Base-by-base conservation (phyloP, 331 rosid species). In the Quercus lobata region DNA sequence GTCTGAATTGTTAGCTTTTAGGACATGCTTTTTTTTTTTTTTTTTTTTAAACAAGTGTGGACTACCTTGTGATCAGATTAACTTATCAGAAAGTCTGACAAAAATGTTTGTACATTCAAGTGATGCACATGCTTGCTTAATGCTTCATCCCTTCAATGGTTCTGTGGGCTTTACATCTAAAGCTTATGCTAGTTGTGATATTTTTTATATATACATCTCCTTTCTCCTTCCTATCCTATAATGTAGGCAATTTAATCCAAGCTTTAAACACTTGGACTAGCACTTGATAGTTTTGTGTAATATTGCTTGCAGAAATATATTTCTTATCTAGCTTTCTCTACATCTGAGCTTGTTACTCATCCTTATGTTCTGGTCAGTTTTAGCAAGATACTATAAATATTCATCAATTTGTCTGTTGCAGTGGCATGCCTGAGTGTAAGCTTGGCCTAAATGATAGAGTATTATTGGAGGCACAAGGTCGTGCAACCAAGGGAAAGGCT, bases 351-450 rank as follows among this genome's bases (percentile, higher is more conserved):
- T 68, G 53, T 80, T 73, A 55, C 12, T 53, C 18, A 6, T 69
- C 74, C 22, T 69, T 8, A 35, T 68, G 57, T 83, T 66, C 69
- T 70, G 18, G 27, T 30, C 53, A 35, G 75, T 41, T 84, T 32
- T 73, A 70, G 57, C 76, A 74, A 56, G 56, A 84, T 69, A 70
- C 70, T 79, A 29, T 63, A 10, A 19, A 22, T 55, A 78, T 69
- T 30, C 10, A 30, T 78, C 74, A 71, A 84, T 78, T 73, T 86
- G 44, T 85, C 27, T 44, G 65, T 79, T 84, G 86, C 96, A 94
- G 98, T 90, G 98, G 98, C 82, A 94, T 94, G 98, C 98, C 98
- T 1, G 98, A 94, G 83, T 94, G 98, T 88, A 94, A 92, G 89
- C 97, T 94, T 82, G 98, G 98, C 80, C 90, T 94, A 19, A 94